Evolutionary conservation across 2,329 filamentous ascomycete genomes (phyloP).

Genomic region (Botryosphaeria dothidea): DNA sequence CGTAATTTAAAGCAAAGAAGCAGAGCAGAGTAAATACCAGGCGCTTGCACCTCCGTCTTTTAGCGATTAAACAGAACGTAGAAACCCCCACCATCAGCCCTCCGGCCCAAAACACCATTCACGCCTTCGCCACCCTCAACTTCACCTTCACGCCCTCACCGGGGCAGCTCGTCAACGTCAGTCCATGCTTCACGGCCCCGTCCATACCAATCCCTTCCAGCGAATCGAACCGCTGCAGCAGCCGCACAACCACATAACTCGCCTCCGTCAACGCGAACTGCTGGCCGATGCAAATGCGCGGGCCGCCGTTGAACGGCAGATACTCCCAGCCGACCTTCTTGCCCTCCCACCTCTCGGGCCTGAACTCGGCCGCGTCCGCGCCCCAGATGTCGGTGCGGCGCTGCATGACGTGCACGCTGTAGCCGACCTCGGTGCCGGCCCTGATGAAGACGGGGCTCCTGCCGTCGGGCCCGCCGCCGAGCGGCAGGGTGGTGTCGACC

Average conservation of each 20-base stretch:
- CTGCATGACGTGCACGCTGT: conserved; percentile 52
- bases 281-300: conserved; percentile 38
- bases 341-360: conserved; percentile 50
- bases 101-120: background rate
- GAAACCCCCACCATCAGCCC: too few species aligned
- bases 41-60: too few species aligned
- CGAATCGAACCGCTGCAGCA: conserved; percentile 26
- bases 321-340: conserved; percentile 40
- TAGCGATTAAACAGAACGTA: too few species aligned
- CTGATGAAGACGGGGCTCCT: conserved; percentile 51
- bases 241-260: conserved; percentile 21
- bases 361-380: conserved; percentile 50
- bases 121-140: conserved; percentile 26
- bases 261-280: conserved; percentile 27
- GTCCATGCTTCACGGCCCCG: background rate
- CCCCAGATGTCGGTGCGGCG: conserved; percentile 51
- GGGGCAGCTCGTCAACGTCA: conserved; percentile 31
- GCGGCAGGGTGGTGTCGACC: conserved; percentile 53
- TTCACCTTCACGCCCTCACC: conserved; percentile 35
- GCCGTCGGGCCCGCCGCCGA: conserved; percentile 51
- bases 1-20: too few species aligned
- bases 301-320: conserved; percentile 42
- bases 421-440: conserved; percentile 48
- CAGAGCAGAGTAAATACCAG: too few species aligned
- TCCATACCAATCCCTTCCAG: conserved; percentile 22